Evolutionary conservation across 257 asterid genomes (phyloP).

Genomic region (Jacaranda copaia): DNA sequence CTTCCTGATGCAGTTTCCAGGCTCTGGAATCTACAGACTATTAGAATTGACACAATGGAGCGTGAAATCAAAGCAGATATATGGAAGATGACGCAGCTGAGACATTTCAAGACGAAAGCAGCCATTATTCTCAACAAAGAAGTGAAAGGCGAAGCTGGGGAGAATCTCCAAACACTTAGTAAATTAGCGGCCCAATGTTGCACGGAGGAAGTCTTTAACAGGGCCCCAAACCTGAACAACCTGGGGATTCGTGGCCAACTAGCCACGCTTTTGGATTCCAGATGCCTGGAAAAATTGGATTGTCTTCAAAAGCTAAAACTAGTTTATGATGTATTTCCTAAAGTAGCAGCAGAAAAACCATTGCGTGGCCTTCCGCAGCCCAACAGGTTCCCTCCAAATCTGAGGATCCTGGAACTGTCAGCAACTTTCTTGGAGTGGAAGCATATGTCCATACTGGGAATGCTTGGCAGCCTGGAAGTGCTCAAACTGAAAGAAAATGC

Average conservation of each 20-base stretch:
- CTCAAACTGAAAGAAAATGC: slow-evolving; percentile 41
- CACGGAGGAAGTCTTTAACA: slow-evolving; percentile 27
- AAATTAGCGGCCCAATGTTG: slow-evolving; percentile 39
- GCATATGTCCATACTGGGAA: slow-evolving; percentile 41
- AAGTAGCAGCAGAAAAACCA: background rate
- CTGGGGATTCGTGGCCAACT: slow-evolving; percentile 44
- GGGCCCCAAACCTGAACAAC: slow-evolving; percentile 31
- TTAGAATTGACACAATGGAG: background rate
- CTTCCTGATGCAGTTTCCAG: slow-evolving; percentile 17
- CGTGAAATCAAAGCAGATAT: slow-evolving; percentile 26
- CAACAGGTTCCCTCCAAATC: slow-evolving; percentile 37
- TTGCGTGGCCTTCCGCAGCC: slow-evolving; percentile 34
- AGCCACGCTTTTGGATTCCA: background rate
- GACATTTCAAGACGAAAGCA: slow-evolving; percentile 51
- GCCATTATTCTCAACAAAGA: slow-evolving; percentile 20
- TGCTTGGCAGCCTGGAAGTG: slow-evolving; percentile 39
- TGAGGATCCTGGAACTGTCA: slow-evolving; percentile 40
- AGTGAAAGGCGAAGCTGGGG: background rate
- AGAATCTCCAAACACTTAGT: slow-evolving; percentile 47
- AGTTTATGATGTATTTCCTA: slow-evolving; percentile 21
- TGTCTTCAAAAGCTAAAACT: slow-evolving; percentile 42
- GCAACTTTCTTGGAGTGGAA: slow-evolving; percentile 45
- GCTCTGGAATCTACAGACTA: slow-evolving; percentile 35
- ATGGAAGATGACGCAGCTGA: slow-evolving; percentile 36
- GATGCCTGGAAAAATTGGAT: slow-evolving; percentile 17